Conservation (phyloP, 2,329 filamentous ascomycete genomes). For the Cyphellophora attinorum region DNA sequence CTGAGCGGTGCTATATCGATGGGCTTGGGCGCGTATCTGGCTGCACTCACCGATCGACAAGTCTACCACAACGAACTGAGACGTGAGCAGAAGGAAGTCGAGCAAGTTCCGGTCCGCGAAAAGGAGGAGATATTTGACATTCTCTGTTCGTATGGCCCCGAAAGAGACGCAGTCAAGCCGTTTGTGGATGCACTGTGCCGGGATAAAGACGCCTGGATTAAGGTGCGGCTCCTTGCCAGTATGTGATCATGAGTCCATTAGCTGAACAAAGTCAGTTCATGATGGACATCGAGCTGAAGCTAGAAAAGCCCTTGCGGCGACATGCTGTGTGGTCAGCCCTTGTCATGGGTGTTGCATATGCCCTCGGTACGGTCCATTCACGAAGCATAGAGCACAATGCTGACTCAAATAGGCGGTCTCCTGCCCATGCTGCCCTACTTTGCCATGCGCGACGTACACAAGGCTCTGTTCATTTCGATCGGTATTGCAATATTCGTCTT, state of each 20-base stretch:
- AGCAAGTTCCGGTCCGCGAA: constrained; percentile 33
- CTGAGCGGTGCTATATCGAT: constrained; percentile 69
- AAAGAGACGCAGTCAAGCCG: constrained; percentile 30
- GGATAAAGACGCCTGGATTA: constrained; percentile 41
- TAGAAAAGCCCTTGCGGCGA: constrained; percentile 33
- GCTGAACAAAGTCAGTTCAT: constrained; percentile 34
- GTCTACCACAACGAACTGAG: constrained; percentile 34
- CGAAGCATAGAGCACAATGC: not conserved
- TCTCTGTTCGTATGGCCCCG: constrained; percentile 40
- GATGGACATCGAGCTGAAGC: constrained; percentile 49
- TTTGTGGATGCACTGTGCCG: constrained; percentile 42
- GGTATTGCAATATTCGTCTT: constrained; percentile 39
- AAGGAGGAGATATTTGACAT: constrained; percentile 35
- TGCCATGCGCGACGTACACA: constrained; percentile 24
- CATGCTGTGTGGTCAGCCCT: constrained; percentile 36
- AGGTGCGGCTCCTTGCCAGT: constrained; percentile 15
- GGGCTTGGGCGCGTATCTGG: constrained; percentile 65
- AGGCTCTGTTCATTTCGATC: constrained; percentile 40
- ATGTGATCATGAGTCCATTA: not conserved
- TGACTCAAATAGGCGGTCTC: too few relatives aligned
- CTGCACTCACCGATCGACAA: constrained; percentile 40
- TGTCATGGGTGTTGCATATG: constrained; percentile 24
- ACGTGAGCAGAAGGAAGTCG: constrained; percentile 36
- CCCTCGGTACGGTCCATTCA: constrained; percentile 13
- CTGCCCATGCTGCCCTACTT: constrained; percentile 46